Base-by-base conservation (phyloP, 1,284 basidiomycete species). In the Sphaerobolus stellatus region DNA sequence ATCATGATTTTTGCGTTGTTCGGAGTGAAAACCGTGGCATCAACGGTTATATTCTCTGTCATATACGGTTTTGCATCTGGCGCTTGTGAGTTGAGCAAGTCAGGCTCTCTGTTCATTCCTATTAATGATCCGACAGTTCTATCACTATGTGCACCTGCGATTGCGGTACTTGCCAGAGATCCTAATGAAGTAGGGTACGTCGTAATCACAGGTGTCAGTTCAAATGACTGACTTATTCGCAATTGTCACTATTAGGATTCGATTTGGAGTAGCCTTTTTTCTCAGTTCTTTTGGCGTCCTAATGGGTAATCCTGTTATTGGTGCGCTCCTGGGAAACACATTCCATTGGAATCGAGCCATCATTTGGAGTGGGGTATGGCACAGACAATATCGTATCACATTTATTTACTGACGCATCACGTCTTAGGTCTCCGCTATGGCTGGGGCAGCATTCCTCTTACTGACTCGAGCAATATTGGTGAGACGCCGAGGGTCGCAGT, bases 1-100 rank as follows among this genome's bases (percentile, higher is more conserved):
- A 53, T 69, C 13, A 48, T 65, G 4, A 48, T 54, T 5, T 54
- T 57, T 34, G 31, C 29, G 2, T 31, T 47, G 2, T 45, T 57
- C 3, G 43, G 41, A 1, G 33, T 46, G 14, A 33, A 36, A 18
- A 54, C 22, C 27, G 31, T 34, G 5, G 56, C 52, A 2, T 41
- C 30, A 18, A n/a, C 43, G 2, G 25, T 57, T 24, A 28, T 47
- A n/a, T 53, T 55, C 4, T n/a, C 52, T 13, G 25, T 57, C 34
- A 18, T 57, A n/a, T 57, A 45, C 36, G 56, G 56, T 5, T 57
- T 54, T 30, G 31, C 41, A 24, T 38, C 30, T 25, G 56, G 56
- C 27, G 40, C 52, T 6, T 57, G 50, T 43, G 47, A 47, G 16
- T 54, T 20, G 46, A 34, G 30, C 24, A 24, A 43, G 13, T 4